phyloP scores from a whole-genome alignment of 2,329 filamentous ascomycete species.

The Pseudogymnoascus sp. region DNA sequence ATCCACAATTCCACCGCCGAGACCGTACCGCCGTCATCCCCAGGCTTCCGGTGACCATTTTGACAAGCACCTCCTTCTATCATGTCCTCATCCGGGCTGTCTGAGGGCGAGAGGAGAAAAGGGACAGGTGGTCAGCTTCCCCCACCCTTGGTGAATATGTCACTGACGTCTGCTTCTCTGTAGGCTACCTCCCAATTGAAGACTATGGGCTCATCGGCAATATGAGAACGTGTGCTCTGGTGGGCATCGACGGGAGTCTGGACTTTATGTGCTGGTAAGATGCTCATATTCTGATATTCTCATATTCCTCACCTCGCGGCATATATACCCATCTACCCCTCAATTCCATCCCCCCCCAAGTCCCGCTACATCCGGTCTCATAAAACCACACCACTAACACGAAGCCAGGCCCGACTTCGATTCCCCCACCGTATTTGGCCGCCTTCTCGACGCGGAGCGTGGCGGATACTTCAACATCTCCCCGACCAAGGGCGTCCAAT shows the following conservation, averaged over 20 bases:
- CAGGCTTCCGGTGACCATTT: not conserved
- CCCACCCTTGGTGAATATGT: not conserved
- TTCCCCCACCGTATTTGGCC: constrained; percentile 66
- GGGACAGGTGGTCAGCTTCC: not conserved
- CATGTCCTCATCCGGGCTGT: not conserved
- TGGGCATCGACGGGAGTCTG: constrained; percentile 63
- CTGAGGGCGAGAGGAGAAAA: not conserved
- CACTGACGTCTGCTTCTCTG: not conserved
- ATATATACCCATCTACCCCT: not conserved
- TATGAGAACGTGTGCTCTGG: constrained; percentile 69
- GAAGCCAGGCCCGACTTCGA: constrained; percentile 62
- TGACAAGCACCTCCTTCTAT: not conserved
- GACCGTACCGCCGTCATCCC: not conserved
- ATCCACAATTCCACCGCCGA: not conserved
- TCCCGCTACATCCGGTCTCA: not conserved
- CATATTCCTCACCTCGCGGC: not conserved
- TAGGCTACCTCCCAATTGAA: constrained; percentile 45
- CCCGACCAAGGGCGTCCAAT: constrained; percentile 41
- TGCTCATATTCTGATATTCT: not conserved
- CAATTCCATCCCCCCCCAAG: not conserved
- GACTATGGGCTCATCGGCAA: constrained; percentile 76
- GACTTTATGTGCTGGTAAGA: constrained; percentile 70
- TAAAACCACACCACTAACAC: not conserved
- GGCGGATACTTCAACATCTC: constrained; percentile 65
- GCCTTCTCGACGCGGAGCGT: constrained; percentile 64